Conservation (phyloP, 164 flowering plant species). For the Dillenia turbinata region DNA sequence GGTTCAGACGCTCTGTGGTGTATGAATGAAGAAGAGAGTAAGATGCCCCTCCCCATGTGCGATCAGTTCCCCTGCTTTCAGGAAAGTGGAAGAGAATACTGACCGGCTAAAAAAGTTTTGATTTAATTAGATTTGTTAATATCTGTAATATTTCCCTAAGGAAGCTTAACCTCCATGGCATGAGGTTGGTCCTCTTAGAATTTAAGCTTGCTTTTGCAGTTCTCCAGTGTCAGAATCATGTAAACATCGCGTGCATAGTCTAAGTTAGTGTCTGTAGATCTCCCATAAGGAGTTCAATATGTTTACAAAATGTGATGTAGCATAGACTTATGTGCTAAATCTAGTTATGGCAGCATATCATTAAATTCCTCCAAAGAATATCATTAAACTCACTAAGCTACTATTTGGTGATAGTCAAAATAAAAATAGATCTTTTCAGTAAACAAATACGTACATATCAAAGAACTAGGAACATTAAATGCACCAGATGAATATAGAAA, state of each 20-base stretch:
- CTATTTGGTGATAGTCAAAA: too few species aligned
- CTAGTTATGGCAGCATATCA: too few species aligned
- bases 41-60: slow-evolving; percentile 30
- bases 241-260: slow-evolving; percentile 8
- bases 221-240: too few species aligned
- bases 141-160: slow-evolving; percentile 11
- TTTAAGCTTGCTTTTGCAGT: background rate
- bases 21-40: slow-evolving; percentile 52
- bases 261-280: slow-evolving; percentile 8
- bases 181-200: slow-evolving; percentile 13
- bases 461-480: too few species aligned
- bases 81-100: slow-evolving; percentile 16
- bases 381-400: too few species aligned
- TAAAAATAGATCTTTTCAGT: too few species aligned
- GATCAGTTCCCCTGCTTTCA: slow-evolving; percentile 25
- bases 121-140: slow-evolving; percentile 24
- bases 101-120: slow-evolving; percentile 13
- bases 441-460: too few species aligned
- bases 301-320: slow-evolving; percentile 3
- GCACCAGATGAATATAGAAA: too few species aligned
- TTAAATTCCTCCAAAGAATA: too few species aligned
- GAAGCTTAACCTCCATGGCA: slow-evolving; percentile 19
- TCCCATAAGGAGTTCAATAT: background rate
- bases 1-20: slow-evolving; percentile 57
- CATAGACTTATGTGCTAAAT: background rate